phyloP scores from a whole-genome alignment of 2,329 filamentous ascomycete genomes.

The Xylaria arbuscula region DNA sequence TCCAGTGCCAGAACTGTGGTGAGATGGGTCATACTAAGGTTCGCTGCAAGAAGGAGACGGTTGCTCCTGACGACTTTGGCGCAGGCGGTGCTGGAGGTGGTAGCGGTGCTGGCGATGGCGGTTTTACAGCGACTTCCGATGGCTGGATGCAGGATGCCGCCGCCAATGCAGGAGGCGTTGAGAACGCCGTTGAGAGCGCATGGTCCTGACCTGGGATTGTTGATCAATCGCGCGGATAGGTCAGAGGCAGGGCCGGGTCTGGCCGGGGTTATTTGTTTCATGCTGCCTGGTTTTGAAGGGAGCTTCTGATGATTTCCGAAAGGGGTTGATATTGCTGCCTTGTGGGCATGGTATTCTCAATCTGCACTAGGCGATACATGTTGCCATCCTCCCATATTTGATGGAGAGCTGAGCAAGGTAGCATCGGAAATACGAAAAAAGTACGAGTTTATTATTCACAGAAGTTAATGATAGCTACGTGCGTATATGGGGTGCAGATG shows the following conservation, averaged over 20 bases:
- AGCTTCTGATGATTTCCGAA: conserved; percentile 22
- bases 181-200: conserved; percentile 1
- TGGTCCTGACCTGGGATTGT: conserved; percentile 8
- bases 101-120: background rate
- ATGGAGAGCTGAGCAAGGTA: conserved; percentile 30
- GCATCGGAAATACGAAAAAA: conserved; percentile 26
- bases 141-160: conserved; percentile 26
- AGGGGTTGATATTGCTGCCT: conserved; percentile 20
- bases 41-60: conserved; percentile 50
- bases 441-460: conserved; percentile 8
- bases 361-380: conserved; percentile 16
- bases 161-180: background rate
- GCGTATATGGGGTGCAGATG: background rate
- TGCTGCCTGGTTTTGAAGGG: conserved; percentile 15
- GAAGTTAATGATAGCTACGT: background rate
- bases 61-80: conserved; percentile 34
- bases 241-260: conserved; percentile 3
- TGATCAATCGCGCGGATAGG: background rate
- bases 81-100: background rate
- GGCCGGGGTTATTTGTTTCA: background rate
- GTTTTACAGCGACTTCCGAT: background rate
- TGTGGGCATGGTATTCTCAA: conserved; percentile 7
- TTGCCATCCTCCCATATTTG: conserved; percentile 19
- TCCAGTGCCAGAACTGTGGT: conserved; percentile 69
- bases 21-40: conserved; percentile 59